Percentiles rank a stretch among this genome's conserved stretches.
phyloP scores from a whole-genome alignment of 2,329 filamentous ascomycete genomes.

The Aspergillus brasiliensis region DNA sequence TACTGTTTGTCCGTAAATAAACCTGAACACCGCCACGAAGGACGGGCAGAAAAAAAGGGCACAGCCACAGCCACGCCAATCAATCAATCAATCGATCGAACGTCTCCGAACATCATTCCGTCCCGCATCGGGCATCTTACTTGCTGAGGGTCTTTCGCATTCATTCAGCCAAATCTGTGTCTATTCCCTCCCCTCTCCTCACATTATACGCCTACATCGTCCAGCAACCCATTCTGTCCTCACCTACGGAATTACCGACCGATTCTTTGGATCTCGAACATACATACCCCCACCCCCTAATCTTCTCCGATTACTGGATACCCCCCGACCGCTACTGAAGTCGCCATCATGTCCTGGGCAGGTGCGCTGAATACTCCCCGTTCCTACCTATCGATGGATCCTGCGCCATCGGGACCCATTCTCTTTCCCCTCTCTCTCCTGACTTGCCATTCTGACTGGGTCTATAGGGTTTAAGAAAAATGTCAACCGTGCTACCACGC shows the following conservation, averaged over 20 bases:
- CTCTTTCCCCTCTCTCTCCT: background rate
- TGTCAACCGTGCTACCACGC: conserved; percentile 97
- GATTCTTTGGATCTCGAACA: background rate
- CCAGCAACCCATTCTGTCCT: background rate
- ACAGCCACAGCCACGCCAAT: conserved; percentile 12
- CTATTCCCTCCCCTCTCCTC: background rate
- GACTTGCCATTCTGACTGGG: background rate
- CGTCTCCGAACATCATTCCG: conserved; percentile 12
- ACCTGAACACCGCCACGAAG: conserved; percentile 14
- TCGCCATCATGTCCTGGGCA: conserved; percentile 69
- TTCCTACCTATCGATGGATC: background rate
- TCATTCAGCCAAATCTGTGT: background rate
- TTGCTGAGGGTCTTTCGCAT: conserved; percentile 8
- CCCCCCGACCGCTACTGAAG: background rate
- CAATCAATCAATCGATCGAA: background rate
- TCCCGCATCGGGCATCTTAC: conserved; percentile 22
- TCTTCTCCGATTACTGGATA: background rate
- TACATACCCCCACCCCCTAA: background rate
- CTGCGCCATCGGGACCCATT: no score
- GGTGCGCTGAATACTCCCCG: conserved; percentile 47
- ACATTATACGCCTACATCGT: background rate
- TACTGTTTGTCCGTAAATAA: no score
- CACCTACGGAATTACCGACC: background rate
- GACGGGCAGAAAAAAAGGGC: background rate
- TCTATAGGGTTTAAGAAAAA: conserved; percentile 82